These are phyloP conservation scores for Carex kokanica DNA, from an alignment of 176 grass and related monocot species.

Conservation along the genomic window DNA sequence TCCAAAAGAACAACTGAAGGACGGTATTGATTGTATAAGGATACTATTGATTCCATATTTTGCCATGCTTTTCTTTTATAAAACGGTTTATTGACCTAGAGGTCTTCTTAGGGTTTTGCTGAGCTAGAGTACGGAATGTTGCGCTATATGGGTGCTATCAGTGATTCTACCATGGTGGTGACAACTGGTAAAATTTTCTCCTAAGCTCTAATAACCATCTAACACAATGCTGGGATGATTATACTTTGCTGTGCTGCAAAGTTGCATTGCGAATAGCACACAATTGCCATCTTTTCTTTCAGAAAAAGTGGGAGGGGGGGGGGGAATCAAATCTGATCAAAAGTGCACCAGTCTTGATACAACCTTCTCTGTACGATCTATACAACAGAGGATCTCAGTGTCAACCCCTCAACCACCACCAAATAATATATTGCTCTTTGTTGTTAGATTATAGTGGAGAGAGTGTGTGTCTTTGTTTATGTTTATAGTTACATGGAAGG, in stretches of 20 bases:
- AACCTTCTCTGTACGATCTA: neutral
- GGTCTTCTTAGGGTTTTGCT: slow-evolving; percentile 59
- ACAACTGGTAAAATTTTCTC: slow-evolving; percentile 58
- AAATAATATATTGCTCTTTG: neutral
- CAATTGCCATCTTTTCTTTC: neutral
- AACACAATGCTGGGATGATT: neutral
- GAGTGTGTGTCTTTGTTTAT: neutral
- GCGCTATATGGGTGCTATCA: slow-evolving; percentile 86
- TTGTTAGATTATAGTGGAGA: neutral
- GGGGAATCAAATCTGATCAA: neutral
- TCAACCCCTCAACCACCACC: neutral
- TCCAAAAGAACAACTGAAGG: neutral
- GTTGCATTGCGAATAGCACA: neutral
- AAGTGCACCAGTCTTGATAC: neutral
- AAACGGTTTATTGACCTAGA: neutral
- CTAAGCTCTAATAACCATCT: neutral
- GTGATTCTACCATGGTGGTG: slow-evolving; percentile 85
- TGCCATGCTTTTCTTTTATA: neutral
- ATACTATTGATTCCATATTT: neutral
- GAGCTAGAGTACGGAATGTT: slow-evolving; percentile 98
- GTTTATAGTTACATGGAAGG: neutral
- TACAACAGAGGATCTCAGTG: too few species aligned
- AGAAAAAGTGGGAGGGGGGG: too few species aligned
- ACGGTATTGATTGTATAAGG: neutral
- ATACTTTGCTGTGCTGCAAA: neutral